Base-by-base conservation (phyloP, 805 yeast species). In the Lipomyces mesembrius region DNA sequence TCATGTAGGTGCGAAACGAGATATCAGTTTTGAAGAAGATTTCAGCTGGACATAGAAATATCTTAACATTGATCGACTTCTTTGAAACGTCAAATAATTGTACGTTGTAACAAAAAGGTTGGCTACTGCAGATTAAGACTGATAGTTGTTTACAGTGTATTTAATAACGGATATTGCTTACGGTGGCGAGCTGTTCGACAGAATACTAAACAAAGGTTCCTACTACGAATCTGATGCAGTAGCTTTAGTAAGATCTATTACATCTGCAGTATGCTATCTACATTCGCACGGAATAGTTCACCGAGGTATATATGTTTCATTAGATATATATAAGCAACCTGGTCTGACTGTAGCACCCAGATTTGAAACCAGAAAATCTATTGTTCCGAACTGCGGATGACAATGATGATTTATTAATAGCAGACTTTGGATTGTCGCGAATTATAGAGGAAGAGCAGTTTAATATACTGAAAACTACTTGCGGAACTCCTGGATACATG, bases 401-500 rank as follows among this genome's bases (percentile, higher is more conserved):
- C 59, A 71, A 77, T 59, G 76, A 79, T 60, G 81, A 79, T 71
- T 76, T 85, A 64, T 76, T 84, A 64, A 79, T 87, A 56, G 88
- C 87, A 9, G 89, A 86, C 74, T 88, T 88, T 75, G 92, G 93
- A 2, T 77, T 88, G 35, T 88, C 92, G 14, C 77, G 85, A 12
- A 80, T 83, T 51, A 76, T 84, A 7, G 79, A 79, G 39, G 78
- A 80, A 61, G 78, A 77, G 56, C 74, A 79, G 71, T 63, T 71
- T 27, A 61, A 68, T 37, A 60, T 72, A 3, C 75, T 82, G 68
- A 76, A 80, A 68, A 80, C 88, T 65, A 77, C 86, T 51, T 81
- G 88, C 73, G 94, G 94, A 0, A 89, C 94, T 0, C 83, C 89
- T 6, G 87, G 90, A 25, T 89, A 89, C 76, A 85, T 89, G 84